Evolutionary conservation across 352 stramenopile genomes (phyloP).

Genomic region (Phytophthora quininea): DNA sequence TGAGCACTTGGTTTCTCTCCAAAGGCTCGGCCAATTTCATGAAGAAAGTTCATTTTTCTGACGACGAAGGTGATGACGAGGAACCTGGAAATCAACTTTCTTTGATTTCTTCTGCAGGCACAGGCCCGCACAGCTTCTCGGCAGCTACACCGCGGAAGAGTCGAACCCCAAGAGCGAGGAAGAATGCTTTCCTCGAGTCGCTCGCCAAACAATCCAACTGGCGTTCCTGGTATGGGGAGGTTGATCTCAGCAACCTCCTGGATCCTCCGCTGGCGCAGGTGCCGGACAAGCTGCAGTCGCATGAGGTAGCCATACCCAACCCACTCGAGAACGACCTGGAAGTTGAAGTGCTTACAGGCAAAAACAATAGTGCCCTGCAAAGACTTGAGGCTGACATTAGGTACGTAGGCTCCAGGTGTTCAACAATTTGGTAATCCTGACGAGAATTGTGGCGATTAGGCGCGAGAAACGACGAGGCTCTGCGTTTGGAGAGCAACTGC

Average conservation of each 20-base stretch:
- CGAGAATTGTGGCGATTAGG: conserved; percentile 27
- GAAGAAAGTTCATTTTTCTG: conserved; percentile 51
- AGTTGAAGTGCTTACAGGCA: conserved; percentile 5
- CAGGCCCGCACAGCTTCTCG: background rate
- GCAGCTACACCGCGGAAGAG: conserved; percentile 17
- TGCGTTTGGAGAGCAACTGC: conserved; percentile 56
- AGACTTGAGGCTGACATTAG: conserved; percentile 55
- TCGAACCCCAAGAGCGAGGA: conserved; percentile 16
- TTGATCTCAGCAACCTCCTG: conserved; percentile 47
- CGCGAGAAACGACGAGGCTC: conserved; percentile 49
- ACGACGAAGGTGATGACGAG: conserved; percentile 26
- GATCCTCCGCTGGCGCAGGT: conserved; percentile 53
- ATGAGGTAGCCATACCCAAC: conserved; percentile 16
- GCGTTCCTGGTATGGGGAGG: conserved; percentile 65
- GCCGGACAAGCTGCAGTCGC: conserved; percentile 27
- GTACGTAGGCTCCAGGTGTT: conserved; percentile 25
- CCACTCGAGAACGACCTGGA: conserved; percentile 11
- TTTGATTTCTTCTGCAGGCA: background rate
- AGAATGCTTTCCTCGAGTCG: conserved; percentile 57
- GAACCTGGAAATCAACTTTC: no score
- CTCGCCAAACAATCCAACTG: conserved; percentile 52
- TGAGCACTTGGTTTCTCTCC: conserved; percentile 75
- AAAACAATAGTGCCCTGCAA: conserved; percentile 32
- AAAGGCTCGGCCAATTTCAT: conserved; percentile 69
- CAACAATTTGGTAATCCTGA: background rate